A percentile compares a stretch with the other conserved stretches of the same genome.
These are phyloP conservation scores for Hypoxylon sp. DNA, from an alignment of 2,329 filamentous ascomycete genomes.

Conservation along the genomic window DNA sequence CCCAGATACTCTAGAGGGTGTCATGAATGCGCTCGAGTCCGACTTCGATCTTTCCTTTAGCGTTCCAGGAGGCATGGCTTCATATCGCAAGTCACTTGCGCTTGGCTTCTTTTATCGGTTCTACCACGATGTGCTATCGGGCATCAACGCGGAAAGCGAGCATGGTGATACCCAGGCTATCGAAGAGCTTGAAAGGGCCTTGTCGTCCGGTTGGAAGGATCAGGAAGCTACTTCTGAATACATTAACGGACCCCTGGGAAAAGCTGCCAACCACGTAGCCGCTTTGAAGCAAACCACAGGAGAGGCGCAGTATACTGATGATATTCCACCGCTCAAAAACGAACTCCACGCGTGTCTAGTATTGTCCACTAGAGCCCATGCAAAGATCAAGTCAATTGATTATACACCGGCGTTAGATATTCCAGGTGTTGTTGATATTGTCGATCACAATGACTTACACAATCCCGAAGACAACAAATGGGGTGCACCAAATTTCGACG, in stretches of 20 bases:
- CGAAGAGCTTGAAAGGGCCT: constrained; percentile 85
- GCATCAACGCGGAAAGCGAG: constrained; percentile 65
- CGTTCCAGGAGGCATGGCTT: constrained; percentile 97
- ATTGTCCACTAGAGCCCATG: constrained; percentile 88
- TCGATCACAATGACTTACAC: constrained; percentile 87
- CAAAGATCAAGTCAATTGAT: constrained; percentile 85
- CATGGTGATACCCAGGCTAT: constrained; percentile 80
- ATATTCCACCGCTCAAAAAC: constrained; percentile 88
- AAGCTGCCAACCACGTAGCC: constrained; percentile 87
- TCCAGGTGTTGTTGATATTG: constrained; percentile 86
- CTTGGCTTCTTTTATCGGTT: constrained; percentile 97
- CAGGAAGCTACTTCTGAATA: constrained; percentile 82
- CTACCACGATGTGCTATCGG: constrained; percentile 87
- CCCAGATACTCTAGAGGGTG: constrained; percentile 86
- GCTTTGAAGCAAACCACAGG: constrained; percentile 95
- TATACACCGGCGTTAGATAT: constrained; percentile 82
- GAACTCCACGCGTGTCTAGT: constrained; percentile 92
- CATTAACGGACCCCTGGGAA: constrained; percentile 85
- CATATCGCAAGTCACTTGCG: constrained; percentile 91
- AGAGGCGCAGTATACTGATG: constrained; percentile 96
- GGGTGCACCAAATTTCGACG: constrained; percentile 86
- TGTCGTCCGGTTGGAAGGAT: constrained; percentile 87
- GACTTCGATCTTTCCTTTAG: constrained; percentile 93
- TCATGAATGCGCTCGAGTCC: constrained; percentile 88
- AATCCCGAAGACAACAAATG: constrained; percentile 88